phyloP scores from a whole-genome alignment of 1,284 basidiomycete genomes.

The Calocybe gambosa region DNA sequence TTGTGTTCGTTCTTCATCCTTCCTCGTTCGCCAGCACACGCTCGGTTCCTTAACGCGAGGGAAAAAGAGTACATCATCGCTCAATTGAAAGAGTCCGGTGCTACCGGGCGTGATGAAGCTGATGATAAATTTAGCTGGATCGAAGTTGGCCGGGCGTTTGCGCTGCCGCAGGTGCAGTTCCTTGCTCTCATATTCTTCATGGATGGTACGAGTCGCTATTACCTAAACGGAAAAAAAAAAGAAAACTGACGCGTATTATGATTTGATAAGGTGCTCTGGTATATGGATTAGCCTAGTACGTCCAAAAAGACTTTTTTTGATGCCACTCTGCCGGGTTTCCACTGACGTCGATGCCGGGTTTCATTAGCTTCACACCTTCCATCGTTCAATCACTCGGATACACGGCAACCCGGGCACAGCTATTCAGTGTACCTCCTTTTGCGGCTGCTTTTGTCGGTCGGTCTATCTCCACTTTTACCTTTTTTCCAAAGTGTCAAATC shows the following conservation, averaged over 20 bases:
- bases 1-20: constrained; percentile 35
- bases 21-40: constrained; percentile 37
- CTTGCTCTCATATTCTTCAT: constrained; percentile 31
- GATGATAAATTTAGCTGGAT: constrained; percentile 31
- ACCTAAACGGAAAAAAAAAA: neutral
- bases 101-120: constrained; percentile 23
- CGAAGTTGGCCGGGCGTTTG: constrained; percentile 32
- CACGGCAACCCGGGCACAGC: constrained; percentile 35
- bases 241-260: neutral
- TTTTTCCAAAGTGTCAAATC: neutral
- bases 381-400: constrained; percentile 43
- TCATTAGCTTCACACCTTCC: constrained; percentile 49
- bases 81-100: constrained; percentile 31
- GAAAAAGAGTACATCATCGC: constrained; percentile 31
- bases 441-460: constrained; percentile 37
- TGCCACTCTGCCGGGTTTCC: too few relatives aligned
- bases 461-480: neutral
- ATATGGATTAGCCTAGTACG: constrained; percentile 34
- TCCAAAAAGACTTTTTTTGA: too few relatives aligned
- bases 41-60: constrained; percentile 37
- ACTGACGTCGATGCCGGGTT: too few relatives aligned
- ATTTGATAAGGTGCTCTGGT: constrained; percentile 25
- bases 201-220: constrained; percentile 23
- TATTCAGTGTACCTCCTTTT: constrained; percentile 46
- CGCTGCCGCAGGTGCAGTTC: constrained; percentile 32